Evolutionary conservation across 2,329 filamentous ascomycete species (phyloP).

Genomic region (Pseudogymnoascus sp.): DNA sequence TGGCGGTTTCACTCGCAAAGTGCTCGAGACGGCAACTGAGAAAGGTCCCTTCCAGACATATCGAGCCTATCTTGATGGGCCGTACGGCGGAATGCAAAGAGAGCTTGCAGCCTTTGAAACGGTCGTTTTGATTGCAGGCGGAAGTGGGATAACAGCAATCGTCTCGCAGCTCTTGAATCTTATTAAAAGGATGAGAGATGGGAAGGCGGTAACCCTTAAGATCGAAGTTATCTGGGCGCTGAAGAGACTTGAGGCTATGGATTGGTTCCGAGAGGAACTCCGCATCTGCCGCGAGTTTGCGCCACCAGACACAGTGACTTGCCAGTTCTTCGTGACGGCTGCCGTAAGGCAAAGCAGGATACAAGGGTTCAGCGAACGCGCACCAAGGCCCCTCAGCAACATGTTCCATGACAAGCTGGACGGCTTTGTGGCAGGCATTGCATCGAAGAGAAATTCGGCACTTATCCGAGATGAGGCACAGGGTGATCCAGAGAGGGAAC

Average conservation of each 20-base stretch:
- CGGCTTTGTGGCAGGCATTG: conserved; percentile 78
- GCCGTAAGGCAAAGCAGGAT: conserved; percentile 42
- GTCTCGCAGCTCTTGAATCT: conserved; percentile 85
- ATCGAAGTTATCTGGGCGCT: conserved; percentile 92
- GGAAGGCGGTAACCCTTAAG: conserved; percentile 84
- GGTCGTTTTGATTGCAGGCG: conserved; percentile 85
- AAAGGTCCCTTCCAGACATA: conserved; percentile 90
- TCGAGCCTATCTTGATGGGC: conserved; percentile 84
- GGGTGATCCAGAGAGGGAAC: conserved; percentile 70
- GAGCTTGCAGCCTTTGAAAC: conserved; percentile 89
- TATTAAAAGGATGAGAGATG: conserved; percentile 94
- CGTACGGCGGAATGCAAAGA: conserved; percentile 89
- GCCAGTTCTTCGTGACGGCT: conserved; percentile 89
- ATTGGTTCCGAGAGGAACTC: conserved; percentile 95
- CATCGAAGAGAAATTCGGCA: conserved; percentile 77
- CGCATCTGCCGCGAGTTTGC: conserved; percentile 85
- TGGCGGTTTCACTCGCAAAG: conserved; percentile 78
- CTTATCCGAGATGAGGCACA: conserved; percentile 74
- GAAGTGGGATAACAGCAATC: conserved; percentile 88
- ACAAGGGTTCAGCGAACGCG: conserved; percentile 34
- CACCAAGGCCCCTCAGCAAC: conserved; percentile 60
- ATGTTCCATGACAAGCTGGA: conserved; percentile 81
- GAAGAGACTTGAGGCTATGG: conserved; percentile 85
- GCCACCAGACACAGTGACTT: conserved; percentile 79
- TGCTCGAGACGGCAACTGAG: conserved; percentile 73